Evolutionary conservation across 208 protist genomes (phyloP), one percentile per base, ranked within the genome.

Genomic region (Acanthamoeba culbertsoni): DNA sequence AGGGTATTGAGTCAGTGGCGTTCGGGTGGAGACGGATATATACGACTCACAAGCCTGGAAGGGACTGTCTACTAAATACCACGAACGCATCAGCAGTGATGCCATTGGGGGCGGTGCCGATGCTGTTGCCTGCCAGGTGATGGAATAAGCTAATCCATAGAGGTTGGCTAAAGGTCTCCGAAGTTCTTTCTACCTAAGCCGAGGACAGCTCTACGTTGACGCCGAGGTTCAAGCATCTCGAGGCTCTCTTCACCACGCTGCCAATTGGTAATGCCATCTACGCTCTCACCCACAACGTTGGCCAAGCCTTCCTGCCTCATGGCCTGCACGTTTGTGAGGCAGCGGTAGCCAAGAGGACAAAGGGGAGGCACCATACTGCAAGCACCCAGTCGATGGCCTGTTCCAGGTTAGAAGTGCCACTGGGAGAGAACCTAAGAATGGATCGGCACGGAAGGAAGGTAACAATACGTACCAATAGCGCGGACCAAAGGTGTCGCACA

Each of bases 401-500:
- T 40, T 65, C 82, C 51, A 63, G 42, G 51, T 45, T 71, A n/a
- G 7, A 18, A 3, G 42, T 73, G 14, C 82, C 82, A 7, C 82
- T 90, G 40, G 3, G 16, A 3, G 12, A 14, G 26, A 28, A 14
- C 14, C 26, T 33, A 79, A 43, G 12, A 33, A 31, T 33, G 12
- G 14, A 14, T 79, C 26, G 12, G 68, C 12, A 28, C 26, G 18
- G 14, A 46, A 43, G 26, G 26, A 43, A 43, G 14, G 18, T 28
- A 79, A 31, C 23, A n/a, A 59, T n/a, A 59, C 51, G 40, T 51
- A 90, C 82, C 42, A 73, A n/a, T 37, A 71, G 51, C 82, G 82
- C 18, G 82, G 82, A 20, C 82, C 82, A 20, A 90, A 90, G 59
- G 82, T 90, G 59, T 90, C 82, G 42, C 82, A 90, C n/a, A 90